Percentiles rank a stretch among this genome's conserved stretches.
phyloP scores from a whole-genome alignment of 768 basidiomycete species.

The Leccinum barrowsii region DNA sequence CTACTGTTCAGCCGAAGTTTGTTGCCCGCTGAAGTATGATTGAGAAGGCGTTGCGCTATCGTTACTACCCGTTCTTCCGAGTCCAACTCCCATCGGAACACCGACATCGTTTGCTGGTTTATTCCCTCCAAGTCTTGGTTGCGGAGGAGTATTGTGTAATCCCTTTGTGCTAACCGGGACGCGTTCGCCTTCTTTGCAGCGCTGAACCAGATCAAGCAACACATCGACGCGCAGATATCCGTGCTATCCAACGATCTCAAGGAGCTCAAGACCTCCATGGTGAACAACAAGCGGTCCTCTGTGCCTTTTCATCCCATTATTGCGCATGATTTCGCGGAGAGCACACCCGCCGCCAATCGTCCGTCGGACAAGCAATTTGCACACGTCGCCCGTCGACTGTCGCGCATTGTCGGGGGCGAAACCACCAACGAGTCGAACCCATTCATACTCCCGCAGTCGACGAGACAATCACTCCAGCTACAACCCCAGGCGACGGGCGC shows the following conservation, averaged over 20 bases:
- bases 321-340: conserved; percentile 57
- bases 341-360: conserved; percentile 58
- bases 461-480: conserved; percentile 55
- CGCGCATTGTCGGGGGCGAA: conserved; percentile 55
- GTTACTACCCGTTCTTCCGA: too few species aligned
- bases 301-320: conserved; percentile 44
- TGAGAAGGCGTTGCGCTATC: too few species aligned
- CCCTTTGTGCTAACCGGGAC: neutral
- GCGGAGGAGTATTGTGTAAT: too few species aligned
- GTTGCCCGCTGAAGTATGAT: too few species aligned
- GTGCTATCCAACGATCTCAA: conserved; percentile 84
- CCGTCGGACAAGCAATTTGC: conserved; percentile 77
- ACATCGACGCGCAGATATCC: conserved; percentile 91
- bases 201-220: conserved; percentile 97
- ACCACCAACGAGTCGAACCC: conserved; percentile 31
- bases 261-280: conserved; percentile 71
- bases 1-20: too few species aligned
- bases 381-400: conserved; percentile 67
- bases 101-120: too few species aligned
- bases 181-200: conserved; percentile 43
- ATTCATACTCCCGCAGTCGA: conserved; percentile 56
- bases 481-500: conserved; percentile 72
- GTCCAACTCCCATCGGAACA: too few species aligned
- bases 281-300: conserved; percentile 52
- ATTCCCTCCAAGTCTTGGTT: too few species aligned